A percentile compares a stretch with the other conserved stretches of the same genome.
Conservation (phyloP, 2,329 filamentous ascomycete genomes). For the Epichloe coenophiala region DNA sequence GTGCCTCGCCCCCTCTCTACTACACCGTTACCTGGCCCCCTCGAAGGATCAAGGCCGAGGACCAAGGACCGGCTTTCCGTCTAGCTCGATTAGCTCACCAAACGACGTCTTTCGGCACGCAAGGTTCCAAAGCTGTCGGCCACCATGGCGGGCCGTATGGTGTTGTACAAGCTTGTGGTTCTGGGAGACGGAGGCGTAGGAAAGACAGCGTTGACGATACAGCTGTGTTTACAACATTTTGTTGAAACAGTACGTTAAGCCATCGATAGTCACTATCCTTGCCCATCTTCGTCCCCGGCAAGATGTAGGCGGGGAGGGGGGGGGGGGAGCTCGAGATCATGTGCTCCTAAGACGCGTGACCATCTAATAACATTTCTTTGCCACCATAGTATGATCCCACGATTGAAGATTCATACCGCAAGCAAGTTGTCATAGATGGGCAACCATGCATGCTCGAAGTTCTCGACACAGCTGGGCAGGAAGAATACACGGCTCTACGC, state of each 20-base stretch:
- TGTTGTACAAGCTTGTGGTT: slow-evolving; percentile 91
- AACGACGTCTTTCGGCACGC: background rate
- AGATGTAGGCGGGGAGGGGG: background rate
- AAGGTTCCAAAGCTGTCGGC: slow-evolving; percentile 7
- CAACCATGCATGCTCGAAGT: slow-evolving; percentile 97
- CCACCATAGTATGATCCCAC: slow-evolving; percentile 61
- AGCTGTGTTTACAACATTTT: slow-evolving; percentile 96
- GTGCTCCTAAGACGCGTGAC: background rate
- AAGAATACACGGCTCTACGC: slow-evolving; percentile 92
- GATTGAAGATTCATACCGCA: slow-evolving; percentile 78
- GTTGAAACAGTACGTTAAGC: slow-evolving; percentile 64
- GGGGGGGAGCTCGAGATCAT: background rate
- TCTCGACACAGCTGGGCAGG: slow-evolving; percentile 91
- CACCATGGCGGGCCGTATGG: slow-evolving; percentile 82
- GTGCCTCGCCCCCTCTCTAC: background rate
- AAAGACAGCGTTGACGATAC: slow-evolving; percentile 87
- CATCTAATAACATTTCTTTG: slow-evolving; percentile 2
- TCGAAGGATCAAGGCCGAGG: background rate
- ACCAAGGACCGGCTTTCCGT: background rate
- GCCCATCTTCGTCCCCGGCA: background rate
- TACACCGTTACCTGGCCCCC: background rate
- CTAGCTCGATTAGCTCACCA: background rate
- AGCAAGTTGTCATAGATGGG: slow-evolving; percentile 84
- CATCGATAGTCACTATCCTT: background rate
- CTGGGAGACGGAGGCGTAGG: slow-evolving; percentile 87